These are phyloP conservation scores for Medicago ruthenica DNA, from an alignment of 306 rosid species.

Conservation along the genomic window DNA sequence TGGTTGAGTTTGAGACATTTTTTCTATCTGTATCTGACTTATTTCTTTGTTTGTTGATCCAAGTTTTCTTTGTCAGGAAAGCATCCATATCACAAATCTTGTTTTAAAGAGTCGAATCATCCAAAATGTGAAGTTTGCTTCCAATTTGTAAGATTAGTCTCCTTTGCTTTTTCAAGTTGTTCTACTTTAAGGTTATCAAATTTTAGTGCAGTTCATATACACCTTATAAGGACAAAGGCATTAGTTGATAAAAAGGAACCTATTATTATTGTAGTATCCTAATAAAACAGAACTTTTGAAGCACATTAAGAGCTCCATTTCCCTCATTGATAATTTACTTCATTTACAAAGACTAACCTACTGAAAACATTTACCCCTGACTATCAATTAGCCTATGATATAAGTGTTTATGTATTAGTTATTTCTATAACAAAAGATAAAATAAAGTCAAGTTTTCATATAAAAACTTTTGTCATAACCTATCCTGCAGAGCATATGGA, in stretches of 20 bases:
- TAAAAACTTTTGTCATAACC: background rate
- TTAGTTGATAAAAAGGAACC: background rate
- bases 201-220: slow-evolving; percentile 3
- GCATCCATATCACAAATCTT: slow-evolving; percentile 92
- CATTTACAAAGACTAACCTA: too few relatives aligned
- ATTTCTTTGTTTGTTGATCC: slow-evolving; percentile 57
- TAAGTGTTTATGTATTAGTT: too few relatives aligned
- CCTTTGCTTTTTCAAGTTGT: slow-evolving; percentile 12
- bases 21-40: slow-evolving; percentile 56
- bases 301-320: too few relatives aligned
- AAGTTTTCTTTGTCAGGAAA: slow-evolving; percentile 95
- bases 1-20: slow-evolving; percentile 10
- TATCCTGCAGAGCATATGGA: too few relatives aligned
- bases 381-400: too few relatives aligned
- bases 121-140: slow-evolving; percentile 98
- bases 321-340: too few relatives aligned
- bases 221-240: background rate
- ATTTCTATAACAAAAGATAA: too few relatives aligned
- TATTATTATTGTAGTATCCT: too few relatives aligned
- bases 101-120: slow-evolving; percentile 86
- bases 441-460: background rate
- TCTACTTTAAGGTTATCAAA: slow-evolving; percentile 24
- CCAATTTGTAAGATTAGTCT: slow-evolving; percentile 77
- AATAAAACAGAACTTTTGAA: too few relatives aligned
- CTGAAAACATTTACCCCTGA: too few relatives aligned